Base-by-base conservation (phyloP, 768 basidiomycete species). In the Dentipellis sp. region DNA sequence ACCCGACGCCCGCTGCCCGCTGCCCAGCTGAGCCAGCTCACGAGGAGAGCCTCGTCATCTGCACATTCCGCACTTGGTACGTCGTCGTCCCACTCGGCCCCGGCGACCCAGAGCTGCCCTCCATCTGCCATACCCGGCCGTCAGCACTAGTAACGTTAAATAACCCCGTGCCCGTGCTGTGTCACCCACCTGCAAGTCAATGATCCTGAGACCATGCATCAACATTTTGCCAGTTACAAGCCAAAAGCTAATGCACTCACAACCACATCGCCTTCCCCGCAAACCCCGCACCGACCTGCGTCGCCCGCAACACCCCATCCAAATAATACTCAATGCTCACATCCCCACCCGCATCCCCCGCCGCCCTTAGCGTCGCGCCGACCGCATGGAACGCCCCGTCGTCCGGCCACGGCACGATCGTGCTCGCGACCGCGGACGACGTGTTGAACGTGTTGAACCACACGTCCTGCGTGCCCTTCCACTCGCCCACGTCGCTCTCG, bases 371-470 rank as follows among this genome's bases (percentile, higher is more conserved):
- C 8, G 74, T 71, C 11, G 73, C 75, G 56, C 74, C 70, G 36
- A 75, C 59, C 1, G 72, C 58, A 61, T 76, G 75, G 66, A 75
- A 76, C 11, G 74, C 72, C 10, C 74, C 59, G 57, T 76, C 75
- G 19, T 67, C 62, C 5, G 75, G 75, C 75, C 75, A 76, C 51
- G 60, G 53, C 46, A 75, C 71, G 53, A 74, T 66, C 55, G 70
- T 67, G 45, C 73, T 73, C 42, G 67, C 65, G 35, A 75, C 75
- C 46, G 71, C 60, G 9, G 71, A 71, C 7, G 75, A 75, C 70
- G 74, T 76, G 60, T 75, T 76, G 65, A 76, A 76, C 1, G 74
- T 76, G 59, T 76, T 63, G 58, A 56, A 63, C 75, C 75, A 76
- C 58, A 72, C 75, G n/a, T 60, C 36, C 34, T 51, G 21, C n/a